Percentiles rank a stretch among this genome's conserved stretches.
These are phyloP conservation scores for Tylopilus cervinicoccineus DNA, from an alignment of 768 basidiomycete species.

Conservation along the genomic window DNA sequence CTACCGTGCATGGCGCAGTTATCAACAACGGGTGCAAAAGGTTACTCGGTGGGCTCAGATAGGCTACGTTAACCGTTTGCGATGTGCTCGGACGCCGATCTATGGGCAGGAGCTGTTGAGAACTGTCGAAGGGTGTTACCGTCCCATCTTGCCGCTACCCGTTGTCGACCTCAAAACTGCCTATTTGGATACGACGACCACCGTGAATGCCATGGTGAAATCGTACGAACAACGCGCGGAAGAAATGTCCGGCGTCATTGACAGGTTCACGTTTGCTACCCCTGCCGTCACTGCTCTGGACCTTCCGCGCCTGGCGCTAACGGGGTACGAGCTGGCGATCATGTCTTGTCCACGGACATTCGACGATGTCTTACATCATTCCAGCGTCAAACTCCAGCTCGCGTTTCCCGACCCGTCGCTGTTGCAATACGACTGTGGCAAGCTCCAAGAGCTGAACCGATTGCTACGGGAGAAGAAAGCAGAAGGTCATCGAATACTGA, in stretches of 20 bases:
- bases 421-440: constrained; percentile 94
- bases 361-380: constrained; percentile 65
- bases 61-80: constrained; percentile 67
- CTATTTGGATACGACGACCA: constrained; percentile 42
- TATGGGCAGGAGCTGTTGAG: constrained; percentile 44
- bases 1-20: constrained; percentile 51
- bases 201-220: constrained; percentile 49
- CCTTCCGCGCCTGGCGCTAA: constrained; percentile 59
- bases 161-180: constrained; percentile 34
- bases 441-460: constrained; percentile 78
- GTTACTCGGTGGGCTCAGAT: constrained; percentile 67
- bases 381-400: constrained; percentile 82
- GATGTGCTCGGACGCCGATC: constrained; percentile 52
- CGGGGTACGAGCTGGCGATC: constrained; percentile 35
- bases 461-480: constrained; percentile 81
- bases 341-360: constrained; percentile 42
- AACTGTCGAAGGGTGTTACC: constrained; percentile 35
- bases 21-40: constrained; percentile 44
- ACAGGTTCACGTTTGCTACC: constrained; percentile 77
- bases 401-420: constrained; percentile 90
- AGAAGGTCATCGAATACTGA: constrained; percentile 85
- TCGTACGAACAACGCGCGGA: constrained; percentile 61
- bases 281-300: constrained; percentile 76
- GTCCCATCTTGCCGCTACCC: constrained; percentile 51
- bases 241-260: constrained; percentile 49